Conservation (phyloP, 768 basidiomycete genomes). For the Hemileccinum impolitum region DNA sequence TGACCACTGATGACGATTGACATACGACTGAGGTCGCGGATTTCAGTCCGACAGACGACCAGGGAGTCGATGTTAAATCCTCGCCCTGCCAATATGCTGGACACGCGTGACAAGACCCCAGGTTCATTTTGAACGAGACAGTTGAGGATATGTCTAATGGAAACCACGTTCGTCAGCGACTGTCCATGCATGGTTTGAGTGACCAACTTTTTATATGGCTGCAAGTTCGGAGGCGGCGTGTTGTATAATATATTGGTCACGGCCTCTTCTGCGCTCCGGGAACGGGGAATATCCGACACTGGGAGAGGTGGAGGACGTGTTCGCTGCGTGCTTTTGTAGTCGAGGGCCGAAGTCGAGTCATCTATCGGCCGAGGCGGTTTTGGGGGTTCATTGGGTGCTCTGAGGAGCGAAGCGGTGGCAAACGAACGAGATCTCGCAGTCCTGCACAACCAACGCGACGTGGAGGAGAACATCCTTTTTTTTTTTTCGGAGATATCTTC, state of each 20-base stretch:
- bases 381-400: conserved; percentile 39
- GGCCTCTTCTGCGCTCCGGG: conserved; percentile 88
- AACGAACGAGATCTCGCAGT: conserved; percentile 22
- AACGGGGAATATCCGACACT: conserved; percentile 76
- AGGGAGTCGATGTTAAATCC: conserved; percentile 99
- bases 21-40: conserved; percentile 96
- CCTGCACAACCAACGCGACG: conserved; percentile 20
- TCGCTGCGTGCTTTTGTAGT: conserved; percentile 78
- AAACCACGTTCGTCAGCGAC: conserved; percentile 3
- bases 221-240: conserved; percentile 85
- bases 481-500: not conserved
- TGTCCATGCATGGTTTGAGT: too few species aligned
- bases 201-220: conserved; percentile 80
- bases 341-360: conserved; percentile 92
- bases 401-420: conserved; percentile 13
- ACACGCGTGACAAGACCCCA: conserved; percentile 97
- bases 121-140: conserved; percentile 99
- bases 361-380: conserved; percentile 79
- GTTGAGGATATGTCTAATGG: conserved; percentile 84
- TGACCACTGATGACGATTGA: conserved; percentile 96
- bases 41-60: conserved; percentile 97
- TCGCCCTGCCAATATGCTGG: conserved; percentile 93
- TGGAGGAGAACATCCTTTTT: conserved; percentile 7
- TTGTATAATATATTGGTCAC: conserved; percentile 98
- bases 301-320: conserved; percentile 82